Evolutionary conservation across 2,329 filamentous ascomycete genomes (phyloP).

Genomic region (Talaromyces sp.): DNA sequence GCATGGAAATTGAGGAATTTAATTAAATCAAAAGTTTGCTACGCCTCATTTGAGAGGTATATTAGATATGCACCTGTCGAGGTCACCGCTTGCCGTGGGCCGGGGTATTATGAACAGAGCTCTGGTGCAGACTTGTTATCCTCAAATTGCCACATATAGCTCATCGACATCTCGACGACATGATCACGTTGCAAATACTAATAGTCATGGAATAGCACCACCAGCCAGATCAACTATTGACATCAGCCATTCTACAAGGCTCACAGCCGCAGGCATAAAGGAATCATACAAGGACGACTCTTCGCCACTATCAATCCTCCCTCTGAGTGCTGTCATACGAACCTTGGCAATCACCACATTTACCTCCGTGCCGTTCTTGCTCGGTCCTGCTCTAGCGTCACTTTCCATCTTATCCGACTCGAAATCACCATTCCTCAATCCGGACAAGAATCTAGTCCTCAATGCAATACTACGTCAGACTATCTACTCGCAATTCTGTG

Average conservation of each 20-base stretch:
- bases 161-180: not conserved
- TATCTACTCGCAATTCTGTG: constrained; percentile 89
- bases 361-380: constrained; percentile 44
- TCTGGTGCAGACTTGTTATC: not conserved
- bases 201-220: not conserved
- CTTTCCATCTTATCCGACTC: constrained; percentile 70
- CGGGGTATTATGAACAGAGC: not conserved
- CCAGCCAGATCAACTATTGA: not conserved
- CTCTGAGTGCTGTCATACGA: constrained; percentile 19
- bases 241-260: not conserved
- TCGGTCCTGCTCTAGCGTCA: constrained; percentile 65
- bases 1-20: too few relatives aligned
- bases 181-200: not conserved
- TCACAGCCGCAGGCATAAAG: not conserved
- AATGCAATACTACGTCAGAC: constrained; percentile 71
- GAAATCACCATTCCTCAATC: constrained; percentile 62
- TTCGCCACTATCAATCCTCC: constrained; percentile 18
- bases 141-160: not conserved
- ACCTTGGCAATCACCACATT: constrained; percentile 19
- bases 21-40: too few relatives aligned
- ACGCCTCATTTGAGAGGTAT: too few relatives aligned
- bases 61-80: not conserved
- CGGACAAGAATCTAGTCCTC: constrained; percentile 71
- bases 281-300: not conserved
- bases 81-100: not conserved